Evolutionary conservation across 768 basidiomycete species (phyloP), one percentile per base, ranked within the genome.

Genomic region (Kwoniella europaea): DNA sequence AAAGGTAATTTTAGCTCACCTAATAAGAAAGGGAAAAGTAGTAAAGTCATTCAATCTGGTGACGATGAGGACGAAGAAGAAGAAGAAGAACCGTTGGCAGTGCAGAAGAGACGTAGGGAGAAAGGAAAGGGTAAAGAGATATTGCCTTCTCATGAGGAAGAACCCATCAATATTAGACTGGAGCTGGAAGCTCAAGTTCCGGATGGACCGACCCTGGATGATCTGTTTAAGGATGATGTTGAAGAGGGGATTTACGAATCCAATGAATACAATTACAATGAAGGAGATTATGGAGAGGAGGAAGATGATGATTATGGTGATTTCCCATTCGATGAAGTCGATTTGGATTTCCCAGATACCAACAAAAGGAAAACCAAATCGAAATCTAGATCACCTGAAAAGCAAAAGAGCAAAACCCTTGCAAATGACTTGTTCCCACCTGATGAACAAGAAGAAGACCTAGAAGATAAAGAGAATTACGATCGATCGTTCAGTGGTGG

Each of bases 311-410:
- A 69, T 13, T 63, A 63, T 52, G 63, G 50, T 18, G 63, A 58
- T 64, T 70, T 70, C 50, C 68, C 68, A 55, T 70, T 70, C 22
- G 68, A 65, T 27, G 22, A 70, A 18, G 42, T 70, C 43, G 68
- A 70, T 24, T 50, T 70, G 7, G 62, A 63, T n/a, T n/a, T 59
- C 20, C 20, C 42, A 24, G 42, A 46, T 35, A 29, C 42, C 68
- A 67, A 55, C 10, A 52, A 24, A 10, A 22, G 3, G 22, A 20
- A 43, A 61, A 18, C 42, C 10, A 54, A 54, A 63, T 63, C 63
- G 12, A 61, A 43, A 44, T 63, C 63, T 20, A 52, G 22, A 65
- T 55, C 52, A 56, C 52, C 62, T 5, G 35, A 55, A 43, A 53
- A 55, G 52, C 24, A 24, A n/a, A 64, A 64, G 24, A 53, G 16